Percentiles rank a stretch among this genome's conserved stretches.
Conservation (phyloP, 2,329 filamentous ascomycete genomes). For the Botrytis squamosa region DNA sequence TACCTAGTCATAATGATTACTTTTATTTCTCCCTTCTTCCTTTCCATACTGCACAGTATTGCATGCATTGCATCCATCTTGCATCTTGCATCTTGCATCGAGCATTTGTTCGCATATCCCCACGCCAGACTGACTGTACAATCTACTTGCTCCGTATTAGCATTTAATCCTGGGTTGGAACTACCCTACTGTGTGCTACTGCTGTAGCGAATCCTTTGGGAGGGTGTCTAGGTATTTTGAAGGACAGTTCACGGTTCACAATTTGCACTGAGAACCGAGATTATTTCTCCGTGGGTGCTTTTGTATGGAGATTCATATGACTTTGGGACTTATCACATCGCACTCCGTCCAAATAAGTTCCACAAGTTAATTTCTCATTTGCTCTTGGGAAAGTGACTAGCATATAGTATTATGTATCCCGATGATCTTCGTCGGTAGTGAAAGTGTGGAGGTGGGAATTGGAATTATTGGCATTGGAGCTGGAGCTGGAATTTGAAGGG, state of each 20-base stretch:
- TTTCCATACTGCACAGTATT: neutral
- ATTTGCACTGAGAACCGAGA: neutral
- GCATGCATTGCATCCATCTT: neutral
- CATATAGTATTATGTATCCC: neutral
- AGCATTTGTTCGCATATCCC: neutral
- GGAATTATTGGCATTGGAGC: neutral
- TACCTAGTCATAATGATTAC: neutral
- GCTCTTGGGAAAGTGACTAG: no score
- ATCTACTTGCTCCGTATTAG: neutral
- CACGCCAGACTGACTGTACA: neutral
- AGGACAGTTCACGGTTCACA: constrained; percentile 1
- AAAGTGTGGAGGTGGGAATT: neutral
- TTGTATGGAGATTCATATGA: neutral
- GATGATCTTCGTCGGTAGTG: neutral
- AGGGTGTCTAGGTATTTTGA: neutral
- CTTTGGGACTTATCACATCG: neutral
- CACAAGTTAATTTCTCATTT: constrained; percentile 4
- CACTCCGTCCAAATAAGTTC: neutral
- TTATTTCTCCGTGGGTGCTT: neutral
- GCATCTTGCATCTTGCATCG: neutral
- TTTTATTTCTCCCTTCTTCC: neutral
- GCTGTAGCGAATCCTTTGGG: no score
- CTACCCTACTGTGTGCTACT: no score
- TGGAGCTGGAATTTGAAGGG: neutral
- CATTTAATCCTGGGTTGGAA: neutral